phyloP scores from a whole-genome alignment of 495 filamentous ascomycete genomes.

The Talaromyces thailandensis region DNA sequence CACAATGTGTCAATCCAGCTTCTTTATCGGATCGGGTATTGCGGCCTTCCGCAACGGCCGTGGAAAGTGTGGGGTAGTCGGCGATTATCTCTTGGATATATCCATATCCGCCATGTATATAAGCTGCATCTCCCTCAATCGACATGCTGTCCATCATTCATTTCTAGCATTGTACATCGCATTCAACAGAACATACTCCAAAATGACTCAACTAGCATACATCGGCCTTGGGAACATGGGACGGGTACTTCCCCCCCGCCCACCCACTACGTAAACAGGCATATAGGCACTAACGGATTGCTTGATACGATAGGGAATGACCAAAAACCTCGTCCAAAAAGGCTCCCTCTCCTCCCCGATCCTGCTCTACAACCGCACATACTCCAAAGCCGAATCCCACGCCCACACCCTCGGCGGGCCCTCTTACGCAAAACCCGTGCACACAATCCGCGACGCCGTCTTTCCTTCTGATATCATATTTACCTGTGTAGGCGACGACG shows the following conservation, averaged over 20 bases:
- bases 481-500: conserved; percentile 73
- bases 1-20: background rate
- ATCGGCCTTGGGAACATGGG: conserved; percentile 92
- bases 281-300: too few species aligned
- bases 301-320: conserved; percentile 87
- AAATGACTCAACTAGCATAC: conserved; percentile 63
- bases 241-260: conserved; percentile 45
- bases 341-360: conserved; percentile 60
- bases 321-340: conserved; percentile 71
- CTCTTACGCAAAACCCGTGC: conserved; percentile 51
- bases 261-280: too few species aligned
- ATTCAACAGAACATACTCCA: background rate
- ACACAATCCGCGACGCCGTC: conserved; percentile 56
- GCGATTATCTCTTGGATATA: background rate
- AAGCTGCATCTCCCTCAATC: background rate
- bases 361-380: conserved; percentile 73
- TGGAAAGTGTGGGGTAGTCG: background rate
- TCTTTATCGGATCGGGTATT: background rate
- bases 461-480: conserved; percentile 69
- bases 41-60: background rate
- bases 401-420: conserved; percentile 38
- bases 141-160: background rate
- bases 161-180: background rate
- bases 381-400: conserved; percentile 46
- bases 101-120: background rate